Evolutionary conservation across 2,329 filamentous ascomycete genomes (phyloP).

Genomic region (Didymellaceae sp.): DNA sequence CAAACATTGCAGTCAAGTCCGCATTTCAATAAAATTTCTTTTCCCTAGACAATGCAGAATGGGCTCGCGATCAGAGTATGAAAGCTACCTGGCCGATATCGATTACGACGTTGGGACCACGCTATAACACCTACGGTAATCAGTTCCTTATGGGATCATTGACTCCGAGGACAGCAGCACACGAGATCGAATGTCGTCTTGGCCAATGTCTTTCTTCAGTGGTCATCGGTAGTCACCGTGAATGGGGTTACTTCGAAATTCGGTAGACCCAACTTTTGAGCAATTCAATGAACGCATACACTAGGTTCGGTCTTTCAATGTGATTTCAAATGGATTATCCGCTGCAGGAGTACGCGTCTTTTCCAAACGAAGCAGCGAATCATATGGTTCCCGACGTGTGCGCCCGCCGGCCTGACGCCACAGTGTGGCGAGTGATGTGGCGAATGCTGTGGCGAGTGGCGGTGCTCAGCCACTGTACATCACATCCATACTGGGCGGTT

Average conservation of each 20-base stretch:
- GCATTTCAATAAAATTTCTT: constrained; percentile 8
- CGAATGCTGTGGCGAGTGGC: constrained; percentile 6
- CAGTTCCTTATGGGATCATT: constrained; percentile 2
- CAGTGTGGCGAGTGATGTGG: constrained; percentile 5
- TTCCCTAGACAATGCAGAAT: constrained; percentile 2
- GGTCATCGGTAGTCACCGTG: constrained; percentile 4
- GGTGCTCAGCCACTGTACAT: constrained; percentile 21
- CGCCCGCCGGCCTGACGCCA: constrained; percentile 2
- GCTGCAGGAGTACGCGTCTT: constrained; percentile 34
- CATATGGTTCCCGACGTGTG: constrained; percentile 8
- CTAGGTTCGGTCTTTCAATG: constrained; percentile 17
- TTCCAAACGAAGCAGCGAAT: constrained; percentile 9
- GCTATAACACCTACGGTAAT: background rate
- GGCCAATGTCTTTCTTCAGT: constrained; percentile 10
- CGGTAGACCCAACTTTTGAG: constrained; percentile 1
- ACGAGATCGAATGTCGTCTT: constrained; percentile 3
- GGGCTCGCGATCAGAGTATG: background rate
- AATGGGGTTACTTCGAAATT: constrained; percentile 7
- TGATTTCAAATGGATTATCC: constrained; percentile 4
- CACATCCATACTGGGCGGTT: constrained; percentile 24
- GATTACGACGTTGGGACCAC: constrained; percentile 2
- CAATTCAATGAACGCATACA: constrained; percentile 15
- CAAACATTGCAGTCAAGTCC: constrained; percentile 17
- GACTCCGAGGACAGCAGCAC: constrained; percentile 1
- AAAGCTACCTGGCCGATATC: background rate